Conservation (phyloP, 2,329 filamentous ascomycete genomes). For the Domatiomyces globalis region DNA sequence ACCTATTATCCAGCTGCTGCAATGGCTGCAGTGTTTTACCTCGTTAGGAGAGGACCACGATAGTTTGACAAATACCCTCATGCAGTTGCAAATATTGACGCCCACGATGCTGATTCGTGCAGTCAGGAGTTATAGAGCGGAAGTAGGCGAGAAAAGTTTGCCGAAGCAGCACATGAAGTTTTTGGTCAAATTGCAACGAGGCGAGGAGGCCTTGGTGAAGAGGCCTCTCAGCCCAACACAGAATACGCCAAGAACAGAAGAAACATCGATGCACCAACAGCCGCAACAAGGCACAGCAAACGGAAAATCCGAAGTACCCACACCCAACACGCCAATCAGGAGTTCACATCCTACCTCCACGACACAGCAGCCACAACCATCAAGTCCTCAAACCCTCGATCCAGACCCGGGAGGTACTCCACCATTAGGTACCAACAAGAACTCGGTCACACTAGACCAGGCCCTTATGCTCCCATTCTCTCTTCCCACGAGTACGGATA, state of each 20-base stretch:
- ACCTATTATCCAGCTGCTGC: conserved; percentile 81
- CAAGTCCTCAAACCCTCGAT: conserved; percentile 8
- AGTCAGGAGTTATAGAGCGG: conserved; percentile 81
- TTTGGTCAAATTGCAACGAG: conserved; percentile 63
- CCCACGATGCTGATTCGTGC: conserved; percentile 83
- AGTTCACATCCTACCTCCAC: conserved; percentile 2
- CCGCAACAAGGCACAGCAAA: conserved; percentile 4
- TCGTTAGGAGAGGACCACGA: conserved; percentile 83
- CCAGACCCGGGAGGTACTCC: conserved; percentile 5
- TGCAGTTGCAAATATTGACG: conserved; percentile 72
- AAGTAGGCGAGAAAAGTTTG: conserved; percentile 86
- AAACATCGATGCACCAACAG: conserved; percentile 4
- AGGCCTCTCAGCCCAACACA: conserved; percentile 36
- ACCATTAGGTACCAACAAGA: conserved; percentile 9
- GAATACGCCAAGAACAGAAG: conserved; percentile 10
- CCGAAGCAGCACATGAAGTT: conserved; percentile 82
- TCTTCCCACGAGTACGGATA: conserved; percentile 91
- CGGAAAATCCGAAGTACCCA: conserved; percentile 2
- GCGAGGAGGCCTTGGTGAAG: conserved; percentile 39
- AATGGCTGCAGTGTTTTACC: conserved; percentile 97
- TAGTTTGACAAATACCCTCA: conserved; percentile 71
- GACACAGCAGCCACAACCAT: conserved; percentile 16
- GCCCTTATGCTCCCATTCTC: conserved; percentile 87
- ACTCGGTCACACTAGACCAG: conserved; percentile 54
- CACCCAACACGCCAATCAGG: conserved; percentile 10